Evolutionary conservation across 352 stramenopile species (phyloP), one percentile per base, ranked within the genome.

Genomic region (Thalassiosira sp.): DNA sequence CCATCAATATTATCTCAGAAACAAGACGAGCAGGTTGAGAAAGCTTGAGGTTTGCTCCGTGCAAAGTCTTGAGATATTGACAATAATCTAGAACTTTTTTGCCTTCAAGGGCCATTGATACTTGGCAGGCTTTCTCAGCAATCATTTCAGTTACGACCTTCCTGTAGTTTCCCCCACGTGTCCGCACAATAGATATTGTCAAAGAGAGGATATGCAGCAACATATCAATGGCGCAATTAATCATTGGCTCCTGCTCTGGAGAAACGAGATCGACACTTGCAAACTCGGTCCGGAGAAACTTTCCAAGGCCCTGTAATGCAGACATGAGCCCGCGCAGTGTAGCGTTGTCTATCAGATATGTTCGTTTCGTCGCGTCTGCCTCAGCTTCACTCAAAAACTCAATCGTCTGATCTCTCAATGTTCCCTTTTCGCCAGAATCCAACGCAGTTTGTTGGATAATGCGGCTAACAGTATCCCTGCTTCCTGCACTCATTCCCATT

Each of bases 361-460:
- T 69, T 63, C 66, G 60, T 18, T 79, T 46, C 28, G 42, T 27
- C 62, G 35, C 22, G 65, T 88, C 63, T 20, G 25, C 25, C 49
- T 86, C 71, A 25, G 82, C 56, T 77, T 82, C 59, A 22, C 56
- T 76, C 31, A 89, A 71, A 52, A 91, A 66, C 33, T 68, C 43
- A 22, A 84, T 65, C 13, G 85, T 60, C 16, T 77, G 72, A 42
- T 79, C 43, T 46, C 74, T 52, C 16, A 89, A 65, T 43, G 45
- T 42, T 46, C 74, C 74, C 22, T 76, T 74, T 42, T 77, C 37
- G 25, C 46, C 13, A 43, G 45, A 54, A 51, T 86, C 66, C 10
- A 90, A 48, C 7, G 82, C 69, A 40, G 82, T 91, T 58, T 70
- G 43, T 45, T 86, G 56, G 62, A 91, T 79, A 27, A 90, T 83